These are phyloP conservation scores for Exophiala lecanii-corni DNA, from an alignment of 2,329 filamentous ascomycete genomes.

Conservation along the genomic window DNA sequence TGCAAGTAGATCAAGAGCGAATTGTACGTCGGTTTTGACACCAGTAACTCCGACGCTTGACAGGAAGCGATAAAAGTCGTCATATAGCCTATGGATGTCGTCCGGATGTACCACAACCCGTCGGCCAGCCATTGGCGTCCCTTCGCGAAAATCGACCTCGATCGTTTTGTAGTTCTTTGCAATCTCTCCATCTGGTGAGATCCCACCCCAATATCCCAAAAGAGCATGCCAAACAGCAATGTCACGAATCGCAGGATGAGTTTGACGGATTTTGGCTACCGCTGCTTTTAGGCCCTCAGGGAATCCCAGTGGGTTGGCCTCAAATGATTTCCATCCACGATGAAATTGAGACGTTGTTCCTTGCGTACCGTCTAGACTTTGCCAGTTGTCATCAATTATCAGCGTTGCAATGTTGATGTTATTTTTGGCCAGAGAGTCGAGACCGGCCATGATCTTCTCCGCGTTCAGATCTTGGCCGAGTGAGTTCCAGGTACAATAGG, in stretches of 20 bases:
- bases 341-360: slow-evolving; percentile 47
- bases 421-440: slow-evolving; percentile 65
- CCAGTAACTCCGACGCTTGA: slow-evolving; percentile 69
- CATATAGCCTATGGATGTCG: slow-evolving; percentile 72
- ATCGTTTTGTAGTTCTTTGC: slow-evolving; percentile 73
- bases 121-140: slow-evolving; percentile 51
- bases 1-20: slow-evolving; percentile 72
- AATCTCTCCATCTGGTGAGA: slow-evolving; percentile 67
- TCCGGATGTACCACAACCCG: slow-evolving; percentile 70
- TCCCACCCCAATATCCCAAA: slow-evolving; percentile 83
- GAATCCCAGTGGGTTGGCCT: slow-evolving; percentile 75
- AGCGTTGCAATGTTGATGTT: slow-evolving; percentile 76
- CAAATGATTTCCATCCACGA: slow-evolving; percentile 71
- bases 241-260: slow-evolving; percentile 69
- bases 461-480: slow-evolving; percentile 79
- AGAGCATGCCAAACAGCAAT: slow-evolving; percentile 94
- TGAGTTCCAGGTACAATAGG: slow-evolving; percentile 96
- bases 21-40: slow-evolving; percentile 92
- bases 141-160: slow-evolving; percentile 48
- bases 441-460: slow-evolving; percentile 69
- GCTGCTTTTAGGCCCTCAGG: slow-evolving; percentile 72
- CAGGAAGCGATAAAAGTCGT: slow-evolving; percentile 88
- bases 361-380: slow-evolving; percentile 60
- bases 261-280: slow-evolving; percentile 62
- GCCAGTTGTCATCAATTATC: slow-evolving; percentile 98